phyloP scores from a whole-genome alignment of 2,329 filamentous ascomycete genomes.

The Amylocarpus encephaloides region DNA sequence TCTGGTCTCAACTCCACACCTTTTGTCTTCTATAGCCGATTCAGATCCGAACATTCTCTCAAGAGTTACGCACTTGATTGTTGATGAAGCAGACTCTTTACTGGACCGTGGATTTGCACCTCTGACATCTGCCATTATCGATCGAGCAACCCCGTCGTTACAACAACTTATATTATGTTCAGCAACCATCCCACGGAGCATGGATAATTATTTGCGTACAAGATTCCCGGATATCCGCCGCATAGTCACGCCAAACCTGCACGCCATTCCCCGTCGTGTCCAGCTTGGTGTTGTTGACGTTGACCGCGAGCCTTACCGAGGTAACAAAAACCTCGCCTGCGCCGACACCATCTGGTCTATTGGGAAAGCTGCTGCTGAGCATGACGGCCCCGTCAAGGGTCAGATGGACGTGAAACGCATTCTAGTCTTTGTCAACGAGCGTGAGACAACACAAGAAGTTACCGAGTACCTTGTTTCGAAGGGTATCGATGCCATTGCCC shows the following conservation, averaged over 20 bases:
- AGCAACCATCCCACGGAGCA: slow-evolving; percentile 84
- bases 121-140: slow-evolving; percentile 74
- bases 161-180: slow-evolving; percentile 89
- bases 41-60: slow-evolving; percentile 87
- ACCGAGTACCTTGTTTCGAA: slow-evolving; percentile 73
- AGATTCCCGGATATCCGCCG: slow-evolving; percentile 78
- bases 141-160: slow-evolving; percentile 72
- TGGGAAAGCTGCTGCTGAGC: slow-evolving; percentile 62
- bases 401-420: slow-evolving; percentile 71
- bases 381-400: slow-evolving; percentile 50
- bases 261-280: slow-evolving; percentile 90
- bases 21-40: slow-evolving; percentile 81
- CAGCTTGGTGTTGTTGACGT: slow-evolving; percentile 92
- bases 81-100: slow-evolving; percentile 94
- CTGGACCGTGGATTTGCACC: slow-evolving; percentile 89
- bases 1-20: slow-evolving; percentile 79
- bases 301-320: slow-evolving; percentile 83
- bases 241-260: slow-evolving; percentile 89
- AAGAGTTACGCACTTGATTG: slow-evolving; percentile 79
- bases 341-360: slow-evolving; percentile 94
- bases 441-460: slow-evolving; percentile 78
- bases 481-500: slow-evolving; percentile 79
- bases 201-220: slow-evolving; percentile 77
- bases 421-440: slow-evolving; percentile 94
- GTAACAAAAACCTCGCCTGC: slow-evolving; percentile 88